A percentile compares a stretch with the other conserved stretches of the same genome.
Evolutionary conservation across 1,139 yeast species (phyloP).

Genomic region (Saccharomyces hybrid): DNA sequence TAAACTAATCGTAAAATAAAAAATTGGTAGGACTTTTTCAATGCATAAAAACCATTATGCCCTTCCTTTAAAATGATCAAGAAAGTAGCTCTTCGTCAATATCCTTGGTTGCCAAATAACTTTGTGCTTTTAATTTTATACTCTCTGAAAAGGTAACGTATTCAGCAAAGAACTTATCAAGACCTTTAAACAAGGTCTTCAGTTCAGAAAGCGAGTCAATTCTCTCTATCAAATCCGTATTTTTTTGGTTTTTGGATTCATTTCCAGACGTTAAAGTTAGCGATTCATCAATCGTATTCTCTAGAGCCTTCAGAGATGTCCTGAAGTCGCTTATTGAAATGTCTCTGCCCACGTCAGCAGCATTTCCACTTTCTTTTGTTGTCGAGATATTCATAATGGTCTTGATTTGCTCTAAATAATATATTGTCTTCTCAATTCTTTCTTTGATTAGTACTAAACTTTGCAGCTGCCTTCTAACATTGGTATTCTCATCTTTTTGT

Average conservation of each 20-base stretch:
- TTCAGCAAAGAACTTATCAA: conserved; percentile 41
- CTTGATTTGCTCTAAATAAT: conserved; percentile 39
- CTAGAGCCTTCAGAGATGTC: conserved; percentile 37
- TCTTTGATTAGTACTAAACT: conserved; percentile 39
- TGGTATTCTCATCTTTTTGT: conserved; percentile 15
- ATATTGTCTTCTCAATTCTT: conserved; percentile 41
- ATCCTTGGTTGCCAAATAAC: conserved; percentile 31
- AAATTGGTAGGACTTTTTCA: not conserved
- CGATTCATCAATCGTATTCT: conserved; percentile 39
- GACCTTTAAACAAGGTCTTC: conserved; percentile 45
- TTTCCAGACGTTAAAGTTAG: conserved; percentile 27
- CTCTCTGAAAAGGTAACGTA: conserved; percentile 41
- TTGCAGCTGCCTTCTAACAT: conserved; percentile 38
- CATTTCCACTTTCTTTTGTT: conserved; percentile 6
- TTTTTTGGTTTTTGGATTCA: conserved; percentile 27
- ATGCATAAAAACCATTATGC: not conserved
- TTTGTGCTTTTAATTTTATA: conserved; percentile 33
- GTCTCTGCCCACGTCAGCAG: conserved; percentile 6
- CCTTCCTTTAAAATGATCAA: not conserved
- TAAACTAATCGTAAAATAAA: not conserved
- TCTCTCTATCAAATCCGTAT: conserved; percentile 33
- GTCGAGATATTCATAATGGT: conserved; percentile 31
- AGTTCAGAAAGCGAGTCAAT: conserved; percentile 42
- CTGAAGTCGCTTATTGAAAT: conserved; percentile 33
- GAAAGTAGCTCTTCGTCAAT: conserved; percentile 9